Base-by-base conservation (phyloP, 176 grass and related monocot species). In the Carex kokanica region DNA sequence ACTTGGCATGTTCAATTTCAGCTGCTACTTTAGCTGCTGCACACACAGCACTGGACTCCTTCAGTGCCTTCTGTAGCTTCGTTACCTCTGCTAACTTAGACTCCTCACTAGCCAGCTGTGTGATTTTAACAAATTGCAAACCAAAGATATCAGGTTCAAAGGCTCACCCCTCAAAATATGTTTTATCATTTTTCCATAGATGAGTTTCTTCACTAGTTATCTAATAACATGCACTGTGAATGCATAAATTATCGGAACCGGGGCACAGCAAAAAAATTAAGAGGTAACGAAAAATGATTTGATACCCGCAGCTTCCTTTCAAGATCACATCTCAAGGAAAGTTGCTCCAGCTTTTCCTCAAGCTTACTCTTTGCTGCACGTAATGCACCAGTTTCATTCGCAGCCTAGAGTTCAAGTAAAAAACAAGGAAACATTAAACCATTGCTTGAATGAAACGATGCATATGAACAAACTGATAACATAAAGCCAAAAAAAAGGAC, bases 341-440 rank as follows among this genome's bases (percentile, higher is more conserved):
- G 91, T 84, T 98, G 92, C 83, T 98, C 96, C 83, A 93, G 86
- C 67, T 89, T 98, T 86, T 91, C 94, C 89, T 98, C 96, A 85
- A 98, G 96, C 86, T 93, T 95, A 87, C 88, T 95, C 91, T 98
- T 98, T 10, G 96, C 96, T 64, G 94, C 93, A 64, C 96, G 91
- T 34, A 98, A 64, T 55, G 96, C 96, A 72, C 96, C 96, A 87
- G 96, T 82, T 95, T 98, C 96, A 72, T 98, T 95, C 83, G 96
- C 93, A 93, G 87, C 83, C 96, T 98, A 88, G 58, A 67, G 78
- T 13, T 87, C 32, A 79, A 61, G 75, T 0, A 67, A 83, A 60
- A 60, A 62, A 64, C 55, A 87, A 25, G 54, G 57, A 53, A 27
- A 81, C 45, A 34, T 70, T 61, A 84, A 47, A 82, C 41, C 80